phyloP scores from a whole-genome alignment of 2,329 filamentous ascomycete species.

The Claviceps humidiphila region DNA sequence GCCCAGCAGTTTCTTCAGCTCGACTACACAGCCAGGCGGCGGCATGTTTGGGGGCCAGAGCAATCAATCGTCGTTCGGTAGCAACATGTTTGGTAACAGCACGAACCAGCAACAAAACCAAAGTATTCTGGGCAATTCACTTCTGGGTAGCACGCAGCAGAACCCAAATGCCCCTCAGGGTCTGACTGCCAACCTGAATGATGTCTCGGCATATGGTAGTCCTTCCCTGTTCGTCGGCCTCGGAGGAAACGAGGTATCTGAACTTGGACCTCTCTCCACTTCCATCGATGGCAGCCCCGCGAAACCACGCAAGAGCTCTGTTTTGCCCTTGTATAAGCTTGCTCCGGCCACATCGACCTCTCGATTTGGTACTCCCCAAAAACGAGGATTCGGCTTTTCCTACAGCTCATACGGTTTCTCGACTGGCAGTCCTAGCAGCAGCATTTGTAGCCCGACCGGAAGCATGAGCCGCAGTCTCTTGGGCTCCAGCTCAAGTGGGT shows the following conservation, averaged over 20 bases:
- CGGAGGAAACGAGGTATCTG: conserved; percentile 45
- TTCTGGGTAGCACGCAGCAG: conserved; percentile 44
- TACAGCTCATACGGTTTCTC: conserved; percentile 88
- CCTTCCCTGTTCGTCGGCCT: conserved; percentile 73
- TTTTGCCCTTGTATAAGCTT: conserved; percentile 76
- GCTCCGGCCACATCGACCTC: conserved; percentile 62
- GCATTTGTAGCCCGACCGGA: conserved; percentile 52
- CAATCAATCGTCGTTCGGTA: conserved; percentile 30
- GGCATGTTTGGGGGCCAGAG: conserved; percentile 41
- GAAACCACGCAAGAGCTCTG: conserved; percentile 65
- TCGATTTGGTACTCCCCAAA: conserved; percentile 71
- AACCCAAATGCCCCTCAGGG: conserved; percentile 42
- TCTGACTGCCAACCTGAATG: conserved; percentile 67
- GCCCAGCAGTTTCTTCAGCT: conserved; percentile 39
- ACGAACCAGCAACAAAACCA: conserved; percentile 37
- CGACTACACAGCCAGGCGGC: conserved; percentile 28
- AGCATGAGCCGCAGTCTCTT: conserved; percentile 52
- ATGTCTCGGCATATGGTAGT: conserved; percentile 81
- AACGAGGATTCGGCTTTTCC: conserved; percentile 79
- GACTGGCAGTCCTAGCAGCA: conserved; percentile 52
- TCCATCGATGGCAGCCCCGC: conserved; percentile 58
- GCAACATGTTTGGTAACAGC: conserved; percentile 31
- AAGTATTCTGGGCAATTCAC: conserved; percentile 33
- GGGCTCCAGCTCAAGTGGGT: conserved; percentile 53
- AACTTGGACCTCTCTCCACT: conserved; percentile 82